Evolutionary conservation across 2,329 filamentous ascomycete species (phyloP).

Genomic region (Talaromyces piceae): DNA sequence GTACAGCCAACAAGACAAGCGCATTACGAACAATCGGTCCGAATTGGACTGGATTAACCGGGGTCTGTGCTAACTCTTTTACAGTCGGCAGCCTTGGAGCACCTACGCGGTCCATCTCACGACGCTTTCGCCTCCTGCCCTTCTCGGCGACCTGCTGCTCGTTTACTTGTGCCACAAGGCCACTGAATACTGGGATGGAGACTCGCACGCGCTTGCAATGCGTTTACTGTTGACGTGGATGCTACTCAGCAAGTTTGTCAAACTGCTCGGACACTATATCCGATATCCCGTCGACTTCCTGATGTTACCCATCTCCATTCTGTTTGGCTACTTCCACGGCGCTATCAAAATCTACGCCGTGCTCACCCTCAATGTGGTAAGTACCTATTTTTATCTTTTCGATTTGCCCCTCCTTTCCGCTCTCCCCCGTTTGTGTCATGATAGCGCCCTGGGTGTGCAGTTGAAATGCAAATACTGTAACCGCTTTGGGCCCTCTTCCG

Average conservation of each 20-base stretch:
- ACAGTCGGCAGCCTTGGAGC: slow-evolving; percentile 84
- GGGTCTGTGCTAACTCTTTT: neutral
- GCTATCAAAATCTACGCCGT: slow-evolving; percentile 86
- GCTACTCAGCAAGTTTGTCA: slow-evolving; percentile 85
- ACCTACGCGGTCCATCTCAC: slow-evolving; percentile 89
- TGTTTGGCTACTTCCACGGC: slow-evolving; percentile 91
- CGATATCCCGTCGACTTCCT: slow-evolving; percentile 74
- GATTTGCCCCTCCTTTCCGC: neutral
- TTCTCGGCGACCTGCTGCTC: slow-evolving; percentile 67
- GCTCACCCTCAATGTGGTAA: slow-evolving; percentile 73
- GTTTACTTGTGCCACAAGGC: slow-evolving; percentile 63
- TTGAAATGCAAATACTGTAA: too few species aligned
- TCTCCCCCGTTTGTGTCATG: neutral
- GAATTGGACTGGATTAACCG: neutral
- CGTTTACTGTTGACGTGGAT: slow-evolving; percentile 64
- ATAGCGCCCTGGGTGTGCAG: neutral
- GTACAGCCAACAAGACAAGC: neutral
- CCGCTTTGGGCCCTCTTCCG: neutral
- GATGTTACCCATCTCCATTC: slow-evolving; percentile 73
- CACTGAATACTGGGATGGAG: slow-evolving; percentile 52
- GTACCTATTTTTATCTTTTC: slow-evolving; percentile 26
- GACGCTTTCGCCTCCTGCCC: slow-evolving; percentile 82
- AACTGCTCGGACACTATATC: slow-evolving; percentile 78
- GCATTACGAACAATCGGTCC: neutral
- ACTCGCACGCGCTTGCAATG: slow-evolving; percentile 49